Evolutionary conservation across 805 yeast species (phyloP), one percentile per base, ranked within the genome.

Genomic region (Ogataea dorogensis): DNA sequence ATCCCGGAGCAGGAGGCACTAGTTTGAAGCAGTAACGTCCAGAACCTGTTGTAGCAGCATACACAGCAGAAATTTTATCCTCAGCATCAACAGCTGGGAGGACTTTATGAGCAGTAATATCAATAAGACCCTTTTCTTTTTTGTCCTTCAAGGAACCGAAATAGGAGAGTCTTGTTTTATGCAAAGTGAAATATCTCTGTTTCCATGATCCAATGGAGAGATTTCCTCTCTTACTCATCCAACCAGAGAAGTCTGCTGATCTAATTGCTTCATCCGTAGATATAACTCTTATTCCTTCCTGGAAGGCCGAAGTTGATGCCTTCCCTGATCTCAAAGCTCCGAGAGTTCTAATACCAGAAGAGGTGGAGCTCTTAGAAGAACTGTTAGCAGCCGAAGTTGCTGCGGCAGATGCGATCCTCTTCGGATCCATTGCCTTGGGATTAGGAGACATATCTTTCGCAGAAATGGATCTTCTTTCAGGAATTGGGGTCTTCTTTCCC

Each of bases 1-100:
- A 86, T 0, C 99, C 99, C 0, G 98, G 98, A 2, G 95, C 95
- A 0, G 99, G 99, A 7, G 99, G 99, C 3, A 89, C 77, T 9
- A 93, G 59, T 60, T 89, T 89, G 68, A 93, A 91, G 53, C 96
- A 87, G 56, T 78, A 86, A 25, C 95, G 72, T n/a, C 98, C 98
- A 28, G 85, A 81, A 7, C 97, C 96, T 3, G 95, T 83, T 20
- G 91, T 80, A 0, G 96, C 93, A 0, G 98, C 97, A 59, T 86
- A 86, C 30, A 91, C 63, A 0, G 96, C 86, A 24, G 86, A 79
- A 3, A 60, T 14, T 56, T 83, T 86, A 63, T 89, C 97, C 50
- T 86, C 95, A 10, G 71, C 63, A 40, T 82, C 89, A 40, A 69
- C 71, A 0, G 86, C 81, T 1, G 96, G 94, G 17, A 87, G 66